Conservation (phyloP, 306 rosid genomes). For the Quercus dentata region DNA sequence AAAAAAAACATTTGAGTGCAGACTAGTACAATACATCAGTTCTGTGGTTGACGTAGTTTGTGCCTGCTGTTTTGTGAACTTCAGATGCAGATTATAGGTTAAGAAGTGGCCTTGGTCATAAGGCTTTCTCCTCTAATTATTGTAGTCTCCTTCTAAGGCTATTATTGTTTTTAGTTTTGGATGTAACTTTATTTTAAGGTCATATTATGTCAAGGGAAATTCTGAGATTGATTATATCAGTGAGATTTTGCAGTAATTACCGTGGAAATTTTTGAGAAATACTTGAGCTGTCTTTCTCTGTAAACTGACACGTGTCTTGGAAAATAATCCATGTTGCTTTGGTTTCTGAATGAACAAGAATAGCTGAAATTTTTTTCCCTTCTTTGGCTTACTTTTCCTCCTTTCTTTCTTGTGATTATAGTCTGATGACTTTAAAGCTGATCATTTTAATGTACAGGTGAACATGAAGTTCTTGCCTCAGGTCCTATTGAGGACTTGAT, state of each 20-base stretch:
- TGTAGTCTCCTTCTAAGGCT: neutral
- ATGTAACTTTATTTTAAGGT: neutral
- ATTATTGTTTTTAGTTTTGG: neutral
- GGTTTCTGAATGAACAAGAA: neutral
- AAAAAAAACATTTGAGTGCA: neutral
- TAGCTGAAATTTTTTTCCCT: neutral
- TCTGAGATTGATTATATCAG: neutral
- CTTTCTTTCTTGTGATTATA: neutral
- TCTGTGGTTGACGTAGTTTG: neutral
- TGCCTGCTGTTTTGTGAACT: neutral
- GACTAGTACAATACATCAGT: neutral
- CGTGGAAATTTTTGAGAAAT: neutral
- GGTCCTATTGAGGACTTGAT: slow-evolving; percentile 98
- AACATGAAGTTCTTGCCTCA: slow-evolving; percentile 98
- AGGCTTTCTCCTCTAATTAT: neutral
- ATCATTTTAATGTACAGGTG: slow-evolving; percentile 42
- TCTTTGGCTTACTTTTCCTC: neutral
- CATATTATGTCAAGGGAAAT: neutral
- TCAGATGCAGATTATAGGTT: neutral
- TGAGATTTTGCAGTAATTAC: neutral
- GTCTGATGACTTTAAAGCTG: neutral
- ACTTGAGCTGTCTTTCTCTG: neutral
- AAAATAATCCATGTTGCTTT: neutral
- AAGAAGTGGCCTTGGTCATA: neutral
- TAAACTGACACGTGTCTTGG: neutral